Conservation (phyloP, 257 asterid species). For the Catharanthus roseus region DNA sequence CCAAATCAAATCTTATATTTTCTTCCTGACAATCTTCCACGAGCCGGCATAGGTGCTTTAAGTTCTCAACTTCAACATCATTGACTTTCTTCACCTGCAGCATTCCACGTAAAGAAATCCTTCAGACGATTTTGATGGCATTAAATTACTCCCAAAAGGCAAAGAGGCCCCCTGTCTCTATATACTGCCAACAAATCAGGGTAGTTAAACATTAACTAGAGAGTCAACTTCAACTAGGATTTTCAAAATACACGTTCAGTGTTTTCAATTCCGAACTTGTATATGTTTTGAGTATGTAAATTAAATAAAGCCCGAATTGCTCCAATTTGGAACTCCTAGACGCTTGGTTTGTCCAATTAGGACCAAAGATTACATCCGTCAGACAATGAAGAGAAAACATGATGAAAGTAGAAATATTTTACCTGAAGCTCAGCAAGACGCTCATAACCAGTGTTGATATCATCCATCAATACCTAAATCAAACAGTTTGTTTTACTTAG, state of each 20-base stretch:
- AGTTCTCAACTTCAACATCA: constrained; percentile 64
- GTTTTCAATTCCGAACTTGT: neutral
- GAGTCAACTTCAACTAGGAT: neutral
- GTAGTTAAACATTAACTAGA: neutral
- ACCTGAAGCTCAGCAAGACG: constrained; percentile 97
- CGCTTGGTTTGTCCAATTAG: neutral
- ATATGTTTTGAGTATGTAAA: neutral
- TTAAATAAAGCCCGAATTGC: neutral
- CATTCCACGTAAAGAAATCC: constrained; percentile 7
- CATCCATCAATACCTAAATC: constrained; percentile 82
- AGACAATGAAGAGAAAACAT: no score
- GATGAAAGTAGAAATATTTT: constrained; percentile 6
- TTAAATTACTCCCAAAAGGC: neutral
- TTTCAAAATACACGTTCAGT: neutral
- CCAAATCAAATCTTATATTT: constrained; percentile 77
- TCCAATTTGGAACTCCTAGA: neutral
- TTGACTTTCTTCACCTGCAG: constrained; percentile 90
- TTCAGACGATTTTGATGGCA: neutral
- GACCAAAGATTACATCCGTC: no score
- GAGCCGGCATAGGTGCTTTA: constrained; percentile 71
- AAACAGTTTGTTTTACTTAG: constrained; percentile 3
- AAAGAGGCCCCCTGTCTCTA: no score
- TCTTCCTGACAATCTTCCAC: constrained; percentile 61
- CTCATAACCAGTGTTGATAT: constrained; percentile 90
- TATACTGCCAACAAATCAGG: neutral